Conservation (phyloP, 257 asterid genomes). For the Nicotiana sylvestris region DNA sequence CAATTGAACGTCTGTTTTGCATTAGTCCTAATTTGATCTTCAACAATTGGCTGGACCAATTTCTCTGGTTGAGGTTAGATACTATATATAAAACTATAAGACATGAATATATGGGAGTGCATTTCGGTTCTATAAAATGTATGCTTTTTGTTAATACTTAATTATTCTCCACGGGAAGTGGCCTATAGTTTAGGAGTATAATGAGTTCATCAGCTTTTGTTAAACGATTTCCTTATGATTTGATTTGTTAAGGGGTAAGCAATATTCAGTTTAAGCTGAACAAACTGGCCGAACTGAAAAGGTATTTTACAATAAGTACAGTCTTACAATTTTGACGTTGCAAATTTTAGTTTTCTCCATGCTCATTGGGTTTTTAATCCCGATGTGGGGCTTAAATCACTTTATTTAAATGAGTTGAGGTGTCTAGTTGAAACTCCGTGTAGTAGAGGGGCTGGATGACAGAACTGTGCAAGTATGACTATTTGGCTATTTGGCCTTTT, state of each 20-base stretch:
- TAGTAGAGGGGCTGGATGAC: too few species aligned
- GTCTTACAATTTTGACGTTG: too few species aligned
- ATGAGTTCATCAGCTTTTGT: not conserved
- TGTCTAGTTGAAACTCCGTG: too few species aligned
- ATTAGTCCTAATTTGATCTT: not conserved
- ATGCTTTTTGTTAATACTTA: too few species aligned
- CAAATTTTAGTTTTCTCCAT: too few species aligned
- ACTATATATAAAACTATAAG: not conserved
- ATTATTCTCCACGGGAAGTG: not conserved
- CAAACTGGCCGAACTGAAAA: too few species aligned
- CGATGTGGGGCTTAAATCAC: too few species aligned
- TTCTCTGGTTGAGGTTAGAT: not conserved
- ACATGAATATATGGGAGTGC: not conserved
- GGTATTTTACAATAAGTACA: too few species aligned
- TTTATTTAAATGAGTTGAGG: too few species aligned
- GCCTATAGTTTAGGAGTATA: not conserved
- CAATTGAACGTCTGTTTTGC: not conserved
- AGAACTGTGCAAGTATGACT: too few species aligned
- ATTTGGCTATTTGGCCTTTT: too few species aligned
- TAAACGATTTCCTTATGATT: not conserved
- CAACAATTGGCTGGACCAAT: not conserved
- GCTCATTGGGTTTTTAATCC: too few species aligned
- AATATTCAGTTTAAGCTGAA: not conserved
- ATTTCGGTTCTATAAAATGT: not conserved
- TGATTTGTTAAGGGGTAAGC: not conserved